phyloP scores from a whole-genome alignment of 345 rosid species.

The Camelina sativa region DNA sequence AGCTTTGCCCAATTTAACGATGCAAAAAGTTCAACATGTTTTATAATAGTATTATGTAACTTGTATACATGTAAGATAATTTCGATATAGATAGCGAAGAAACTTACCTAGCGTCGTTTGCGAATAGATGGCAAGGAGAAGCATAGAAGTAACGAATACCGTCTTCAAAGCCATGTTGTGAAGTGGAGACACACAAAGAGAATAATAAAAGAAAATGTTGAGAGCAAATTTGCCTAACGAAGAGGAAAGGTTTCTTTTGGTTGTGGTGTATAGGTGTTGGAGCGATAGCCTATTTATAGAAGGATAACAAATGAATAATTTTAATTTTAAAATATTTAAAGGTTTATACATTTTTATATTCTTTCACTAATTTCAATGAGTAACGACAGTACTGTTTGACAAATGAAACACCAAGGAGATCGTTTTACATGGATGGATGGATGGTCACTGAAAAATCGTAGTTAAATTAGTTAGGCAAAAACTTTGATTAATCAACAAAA shows the following conservation, averaged over 20 bases:
- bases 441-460: constrained; percentile 24
- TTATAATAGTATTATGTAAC: neutral
- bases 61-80: neutral
- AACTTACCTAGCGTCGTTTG: constrained; percentile 37
- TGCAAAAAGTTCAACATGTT: neutral
- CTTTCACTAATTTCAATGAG: neutral
- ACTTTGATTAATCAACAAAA: neutral
- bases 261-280: constrained; percentile 4
- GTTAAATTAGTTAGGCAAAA: neutral
- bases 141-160: constrained; percentile 16
- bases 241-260: neutral
- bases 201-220: neutral
- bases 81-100: neutral
- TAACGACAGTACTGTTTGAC: constrained; percentile 8
- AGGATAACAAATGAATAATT: neutral
- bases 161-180: constrained; percentile 36
- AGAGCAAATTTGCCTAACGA: neutral
- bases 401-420: constrained; percentile 8
- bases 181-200: constrained; percentile 6
- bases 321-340: neutral
- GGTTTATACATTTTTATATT: neutral
- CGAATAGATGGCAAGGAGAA: constrained; percentile 31
- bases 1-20: neutral
- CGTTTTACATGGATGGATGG: neutral
- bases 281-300: constrained; percentile 35